These are phyloP conservation scores for Curvularia verruculosa DNA, from an alignment of 2,329 filamentous ascomycete genomes.

Conservation along the genomic window DNA sequence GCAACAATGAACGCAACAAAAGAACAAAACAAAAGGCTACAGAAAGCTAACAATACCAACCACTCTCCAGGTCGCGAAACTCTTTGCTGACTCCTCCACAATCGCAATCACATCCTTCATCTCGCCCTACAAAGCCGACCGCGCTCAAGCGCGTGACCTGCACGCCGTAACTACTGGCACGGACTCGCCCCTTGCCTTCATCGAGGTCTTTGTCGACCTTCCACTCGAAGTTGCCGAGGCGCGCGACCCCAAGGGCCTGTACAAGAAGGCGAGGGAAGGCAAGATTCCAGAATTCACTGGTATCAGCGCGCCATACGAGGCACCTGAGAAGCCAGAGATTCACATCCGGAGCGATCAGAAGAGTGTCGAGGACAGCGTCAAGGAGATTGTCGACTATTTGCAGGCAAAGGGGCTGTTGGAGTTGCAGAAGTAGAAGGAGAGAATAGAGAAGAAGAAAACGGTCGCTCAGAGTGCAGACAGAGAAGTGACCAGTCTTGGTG, in stretches of 20 bases:
- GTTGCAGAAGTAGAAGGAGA: conserved; percentile 10
- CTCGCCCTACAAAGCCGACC: conserved; percentile 88
- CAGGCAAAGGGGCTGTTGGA: conserved; percentile 69
- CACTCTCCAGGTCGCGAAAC: conserved; percentile 75
- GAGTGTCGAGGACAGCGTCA: conserved; percentile 86
- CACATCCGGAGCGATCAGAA: conserved; percentile 81
- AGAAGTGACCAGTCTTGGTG: background rate
- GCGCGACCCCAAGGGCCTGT: conserved; percentile 95
- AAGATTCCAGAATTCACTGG: conserved; percentile 98
- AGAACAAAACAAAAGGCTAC: background rate
- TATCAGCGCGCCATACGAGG: conserved; percentile 94
- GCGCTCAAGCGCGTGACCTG: conserved; percentile 78
- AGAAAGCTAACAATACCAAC: background rate
- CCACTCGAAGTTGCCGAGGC: conserved; percentile 90
- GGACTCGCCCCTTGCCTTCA: conserved; percentile 77
- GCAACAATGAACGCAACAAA: background rate
- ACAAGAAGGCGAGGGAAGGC: conserved; percentile 93
- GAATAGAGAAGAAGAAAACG: background rate
- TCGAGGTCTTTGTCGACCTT: conserved; percentile 93
- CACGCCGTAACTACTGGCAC: conserved; percentile 65
- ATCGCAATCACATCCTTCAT: conserved; percentile 96
- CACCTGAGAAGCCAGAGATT: conserved; percentile 82
- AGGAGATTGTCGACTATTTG: conserved; percentile 80
- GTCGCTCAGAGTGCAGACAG: too few species aligned
- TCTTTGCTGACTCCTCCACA: conserved; percentile 89